Conservation (phyloP, 306 rosid species). For the Trichosanthes cucumerina region DNA sequence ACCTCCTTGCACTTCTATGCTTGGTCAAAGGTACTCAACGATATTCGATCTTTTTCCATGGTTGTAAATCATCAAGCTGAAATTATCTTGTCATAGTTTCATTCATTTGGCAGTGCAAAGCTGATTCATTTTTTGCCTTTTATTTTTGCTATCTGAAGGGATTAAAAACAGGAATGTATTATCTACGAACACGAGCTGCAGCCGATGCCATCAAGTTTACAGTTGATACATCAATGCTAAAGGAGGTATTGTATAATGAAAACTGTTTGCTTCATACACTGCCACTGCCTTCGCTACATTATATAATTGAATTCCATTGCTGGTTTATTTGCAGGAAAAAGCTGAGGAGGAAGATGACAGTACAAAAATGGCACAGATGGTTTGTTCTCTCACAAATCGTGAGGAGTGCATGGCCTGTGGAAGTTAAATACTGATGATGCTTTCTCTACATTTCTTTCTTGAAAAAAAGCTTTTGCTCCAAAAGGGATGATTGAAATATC, state of each 20-base stretch:
- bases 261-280: neutral
- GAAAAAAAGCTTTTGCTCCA: neutral
- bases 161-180: slow-evolving; percentile 85
- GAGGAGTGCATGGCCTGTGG: slow-evolving; percentile 88
- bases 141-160: slow-evolving; percentile 32
- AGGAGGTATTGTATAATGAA: slow-evolving; percentile 21
- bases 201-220: slow-evolving; percentile 90
- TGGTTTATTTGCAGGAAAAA: slow-evolving; percentile 32
- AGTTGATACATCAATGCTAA: slow-evolving; percentile 53
- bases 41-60: neutral
- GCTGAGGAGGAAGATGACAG: slow-evolving; percentile 32
- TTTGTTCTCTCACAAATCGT: slow-evolving; percentile 69
- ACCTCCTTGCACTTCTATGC: slow-evolving; percentile 90
- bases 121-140: neutral
- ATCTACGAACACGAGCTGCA: slow-evolving; percentile 73
- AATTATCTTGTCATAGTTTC: neutral
- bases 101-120: neutral
- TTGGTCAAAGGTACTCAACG: slow-evolving; percentile 55
- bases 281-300: neutral
- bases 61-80: neutral
- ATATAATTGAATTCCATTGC: neutral
- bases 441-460: neutral
- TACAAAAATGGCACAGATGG: slow-evolving; percentile 72
- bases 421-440: slow-evolving; percentile 25
- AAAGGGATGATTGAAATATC: neutral